Evolutionary conservation across 139 green algal genomes (phyloP), one percentile per base, ranked within the genome.

Genomic region (Chlamydomonas schloesseri): DNA sequence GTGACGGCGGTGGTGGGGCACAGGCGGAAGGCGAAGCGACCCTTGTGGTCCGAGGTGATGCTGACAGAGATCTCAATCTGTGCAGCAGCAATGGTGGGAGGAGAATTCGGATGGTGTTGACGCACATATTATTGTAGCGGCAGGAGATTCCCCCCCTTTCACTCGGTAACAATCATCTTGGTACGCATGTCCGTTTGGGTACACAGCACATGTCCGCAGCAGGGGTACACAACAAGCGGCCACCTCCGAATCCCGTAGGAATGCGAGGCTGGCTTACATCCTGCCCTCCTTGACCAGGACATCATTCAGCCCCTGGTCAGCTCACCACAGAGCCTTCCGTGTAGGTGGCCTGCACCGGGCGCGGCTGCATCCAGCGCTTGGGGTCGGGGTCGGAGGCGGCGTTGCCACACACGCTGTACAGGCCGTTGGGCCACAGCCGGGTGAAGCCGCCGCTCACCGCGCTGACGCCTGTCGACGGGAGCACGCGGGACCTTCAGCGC

Each of bases 11-110:
- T 69, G 55, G 2, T 29, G 23, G 74, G 74, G 74, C 74, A 81
- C 31, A 81, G 46, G 2, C 74, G 53, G 74, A 81, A 81, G 33
- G 74, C 74, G 33, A 81, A 81, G 23, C 74, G 31, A 55, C 55
- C 74, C 74, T 60, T 53, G 55, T 81, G 74, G 33, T 50, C 55
- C 14, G 55, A 55, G 18, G 74, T 81, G 74, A 81, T 65, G 53
- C 13, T 24, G 2, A 81, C 55, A 17, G 33, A 28, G 37, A 81
- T 58, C 31, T 81, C 55, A 42, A 76, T 76, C 42, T 75, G 70
- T 13, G 67, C 4, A n/a, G n/a, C n/a, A n/a, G 23, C 23, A 2
- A 20, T 24, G 24, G 64, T 34, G 64, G 28, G 64, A 26, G 29
- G 64, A 20, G 18, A 26, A 20, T 31, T 33, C 21, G 28, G 9